phyloP scores from a whole-genome alignment of 371 early-diverging fungal species.

The Mucor ambiguus region DNA sequence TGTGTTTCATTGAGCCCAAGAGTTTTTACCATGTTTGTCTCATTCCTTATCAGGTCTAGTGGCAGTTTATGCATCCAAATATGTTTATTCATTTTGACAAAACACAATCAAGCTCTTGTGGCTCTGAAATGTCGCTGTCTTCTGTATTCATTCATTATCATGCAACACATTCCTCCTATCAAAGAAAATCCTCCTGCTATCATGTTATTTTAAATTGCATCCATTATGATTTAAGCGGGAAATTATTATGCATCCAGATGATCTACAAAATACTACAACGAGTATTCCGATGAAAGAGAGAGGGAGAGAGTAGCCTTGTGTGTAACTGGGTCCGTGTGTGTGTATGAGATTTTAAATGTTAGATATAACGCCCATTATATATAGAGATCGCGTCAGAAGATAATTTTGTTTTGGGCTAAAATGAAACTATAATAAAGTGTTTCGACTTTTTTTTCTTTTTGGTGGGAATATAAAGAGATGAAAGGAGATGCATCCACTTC shows the following conservation, averaged over 20 bases:
- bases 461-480: slow-evolving; percentile 9
- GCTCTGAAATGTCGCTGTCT: neutral
- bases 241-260: neutral
- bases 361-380: neutral
- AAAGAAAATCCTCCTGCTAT: neutral
- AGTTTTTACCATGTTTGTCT: neutral
- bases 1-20: neutral
- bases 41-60: neutral
- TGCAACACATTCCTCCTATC: neutral
- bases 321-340: slow-evolving; percentile 12
- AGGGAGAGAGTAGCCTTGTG: neutral
- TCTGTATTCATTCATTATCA: neutral
- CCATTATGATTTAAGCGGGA: neutral
- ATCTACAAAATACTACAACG: neutral
- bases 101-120: neutral
- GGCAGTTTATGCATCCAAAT: neutral
- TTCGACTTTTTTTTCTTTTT: slow-evolving; percentile 14
- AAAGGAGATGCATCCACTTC: neutral
- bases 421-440: slow-evolving; percentile 19
- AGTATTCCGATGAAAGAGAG: neutral
- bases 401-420: slow-evolving; percentile 21
- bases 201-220: neutral
- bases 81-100: neutral
- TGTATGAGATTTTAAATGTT: neutral
- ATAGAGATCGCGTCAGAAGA: slow-evolving; percentile 15